phyloP scores from a whole-genome alignment of 495 filamentous ascomycete species.

The Penicillium canescens region DNA sequence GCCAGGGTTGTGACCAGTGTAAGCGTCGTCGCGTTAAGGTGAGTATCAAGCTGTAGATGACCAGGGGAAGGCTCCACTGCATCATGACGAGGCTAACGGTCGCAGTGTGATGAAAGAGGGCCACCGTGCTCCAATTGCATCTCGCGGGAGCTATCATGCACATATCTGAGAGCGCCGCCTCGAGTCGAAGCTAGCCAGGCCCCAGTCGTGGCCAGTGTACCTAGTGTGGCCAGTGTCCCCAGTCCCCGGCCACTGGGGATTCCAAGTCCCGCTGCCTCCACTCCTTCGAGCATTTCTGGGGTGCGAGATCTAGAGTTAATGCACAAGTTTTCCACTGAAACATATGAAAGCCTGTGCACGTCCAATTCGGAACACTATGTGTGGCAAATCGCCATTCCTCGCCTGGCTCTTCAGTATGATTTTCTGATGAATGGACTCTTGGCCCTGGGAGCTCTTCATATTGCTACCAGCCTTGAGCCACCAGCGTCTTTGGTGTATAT shows the following conservation, averaged over 20 bases:
- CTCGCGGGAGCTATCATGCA: conserved; percentile 39
- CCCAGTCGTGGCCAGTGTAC: not conserved
- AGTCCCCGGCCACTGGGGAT: conserved; percentile 16
- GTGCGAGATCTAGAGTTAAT: conserved; percentile 40
- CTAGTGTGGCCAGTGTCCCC: not conserved
- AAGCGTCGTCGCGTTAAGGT: conserved; percentile 60
- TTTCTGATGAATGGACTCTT: conserved; percentile 59
- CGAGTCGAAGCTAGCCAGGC: conserved; percentile 13
- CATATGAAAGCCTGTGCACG: conserved; percentile 35
- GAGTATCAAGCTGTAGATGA: conserved; percentile 3
- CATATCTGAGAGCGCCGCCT: conserved; percentile 33
- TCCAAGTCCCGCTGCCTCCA: conserved; percentile 19
- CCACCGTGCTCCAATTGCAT: conserved; percentile 47
- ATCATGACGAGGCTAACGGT: conserved; percentile 1
- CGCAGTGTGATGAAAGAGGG: conserved; percentile 46
- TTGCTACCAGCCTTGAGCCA: conserved; percentile 41
- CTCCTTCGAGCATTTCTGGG: conserved; percentile 20
- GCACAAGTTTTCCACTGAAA: conserved; percentile 45
- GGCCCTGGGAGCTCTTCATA: conserved; percentile 53
- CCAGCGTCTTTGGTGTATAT: conserved; percentile 44
- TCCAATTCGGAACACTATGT: conserved; percentile 24
- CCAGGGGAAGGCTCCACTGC: not conserved
- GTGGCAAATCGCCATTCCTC: conserved; percentile 46
- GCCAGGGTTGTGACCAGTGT: conserved; percentile 58
- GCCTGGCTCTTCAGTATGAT: conserved; percentile 47